Evolutionary conservation across 2,329 filamentous ascomycete genomes (phyloP).

Genomic region (Claviceps sp.): DNA sequence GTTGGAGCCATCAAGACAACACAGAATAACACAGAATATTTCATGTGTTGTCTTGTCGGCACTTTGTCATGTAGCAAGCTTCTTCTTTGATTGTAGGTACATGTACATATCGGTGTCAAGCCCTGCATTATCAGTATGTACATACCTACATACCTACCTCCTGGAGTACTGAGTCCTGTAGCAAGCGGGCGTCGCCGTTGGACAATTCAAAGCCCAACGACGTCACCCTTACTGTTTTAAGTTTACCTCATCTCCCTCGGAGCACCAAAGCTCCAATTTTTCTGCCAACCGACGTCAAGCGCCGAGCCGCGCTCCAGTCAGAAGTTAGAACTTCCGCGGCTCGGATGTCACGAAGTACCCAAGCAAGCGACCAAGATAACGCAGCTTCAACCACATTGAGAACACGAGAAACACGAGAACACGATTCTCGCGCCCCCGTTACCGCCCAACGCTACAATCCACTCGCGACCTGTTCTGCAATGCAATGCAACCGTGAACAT

Average conservation of each 20-base stretch:
- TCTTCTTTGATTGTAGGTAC: no score
- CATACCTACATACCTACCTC: no score
- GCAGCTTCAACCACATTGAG: background rate
- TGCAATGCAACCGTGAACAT: constrained; percentile 3
- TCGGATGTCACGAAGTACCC: background rate
- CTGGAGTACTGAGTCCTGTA: no score
- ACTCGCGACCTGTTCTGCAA: background rate
- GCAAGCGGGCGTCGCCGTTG: background rate
- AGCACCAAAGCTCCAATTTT: constrained; percentile 1
- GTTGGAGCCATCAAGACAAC: no score
- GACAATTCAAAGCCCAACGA: background rate
- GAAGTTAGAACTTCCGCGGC: background rate
- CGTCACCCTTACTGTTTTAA: constrained; percentile 4
- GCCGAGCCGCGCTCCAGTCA: background rate
- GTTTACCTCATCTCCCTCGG: background rate
- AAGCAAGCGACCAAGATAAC: background rate
- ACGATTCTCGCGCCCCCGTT: background rate
- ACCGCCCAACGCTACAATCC: background rate
- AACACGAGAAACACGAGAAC: background rate
- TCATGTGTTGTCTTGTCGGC: no score
- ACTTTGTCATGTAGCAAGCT: no score
- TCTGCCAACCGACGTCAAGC: constrained; percentile 6
- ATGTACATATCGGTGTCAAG: no score
- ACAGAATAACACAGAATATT: no score
- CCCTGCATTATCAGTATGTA: no score